Evolutionary conservation across 352 stramenopile species (phyloP), one percentile per base, ranked within the genome.

Genomic region (Pythium plurisporium): DNA sequence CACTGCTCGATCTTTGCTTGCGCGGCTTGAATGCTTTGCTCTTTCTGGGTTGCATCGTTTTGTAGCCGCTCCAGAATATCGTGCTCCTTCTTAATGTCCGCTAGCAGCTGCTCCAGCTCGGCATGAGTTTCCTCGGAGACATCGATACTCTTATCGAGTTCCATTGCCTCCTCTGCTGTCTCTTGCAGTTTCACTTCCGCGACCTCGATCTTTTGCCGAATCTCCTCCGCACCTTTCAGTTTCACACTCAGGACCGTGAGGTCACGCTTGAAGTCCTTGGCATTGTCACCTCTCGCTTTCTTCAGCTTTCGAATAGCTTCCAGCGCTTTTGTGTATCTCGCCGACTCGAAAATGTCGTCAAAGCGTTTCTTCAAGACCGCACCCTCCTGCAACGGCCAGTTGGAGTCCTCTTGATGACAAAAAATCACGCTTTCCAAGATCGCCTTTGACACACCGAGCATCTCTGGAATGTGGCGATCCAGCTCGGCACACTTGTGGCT

Each of bases 371-470:
- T 99, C 5, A 99, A 73, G 50, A 98, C 94, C 0, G 89, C 87
- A 15, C 96, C 94, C 73, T 99, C 96, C 51, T 84, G 74, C 41
- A 98, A 62, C 14, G 98, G 98, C 98, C 98, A 99, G 43, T 96
- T 98, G 11, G 91, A 96, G 23, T 98, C 95, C 61, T 97, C 90
- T 64, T 99, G 97, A 73, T 99, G 98, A 64, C 96, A 99, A 75
- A 99, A 99, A 26, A 99, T 96, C 19, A 99, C 97, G 65, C 98
- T 98, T 52, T 99, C 96, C 8, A 99, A 66, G 45, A 99, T 98
- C 5, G 97, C 89, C 59, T 97, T 97, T 2, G 90, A 98, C 12
- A 99, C 96, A 11, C 96, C 96, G 25, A 99, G 77, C 56, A 99
- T 86, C 22, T 96, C 74, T 0, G 96, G 96, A 40, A 99, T 94